Base-by-base conservation (phyloP, 164 flowering plant genomes). In the Tinospora cordifolia region DNA sequence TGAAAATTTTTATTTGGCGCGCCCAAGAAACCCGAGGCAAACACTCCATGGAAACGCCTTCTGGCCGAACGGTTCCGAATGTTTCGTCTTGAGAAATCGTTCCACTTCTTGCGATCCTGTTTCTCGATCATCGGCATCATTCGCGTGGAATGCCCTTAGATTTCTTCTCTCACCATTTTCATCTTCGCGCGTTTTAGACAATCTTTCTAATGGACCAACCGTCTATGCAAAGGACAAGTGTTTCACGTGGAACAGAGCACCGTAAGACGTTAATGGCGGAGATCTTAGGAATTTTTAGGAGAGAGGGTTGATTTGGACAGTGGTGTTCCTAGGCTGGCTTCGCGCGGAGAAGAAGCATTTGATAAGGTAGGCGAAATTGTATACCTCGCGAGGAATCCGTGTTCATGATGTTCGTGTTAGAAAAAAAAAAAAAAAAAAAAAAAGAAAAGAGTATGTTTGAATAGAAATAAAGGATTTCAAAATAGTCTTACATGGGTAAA, bases 321-420 rank as follows among this genome's bases (percentile, higher is more conserved):
- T 84, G 62, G 97, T 94, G 71, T 49, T 94, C 78, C 67, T 94
- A 67, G 99, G 99, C 8, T 94, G 98, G 99, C 83, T 95, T 4
- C 98, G 97, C 19, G 87, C 97, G 7, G 81, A 83, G 82, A 75
- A 66, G 65, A 92, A 87, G 80, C 94, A 95, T 62, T 76, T 95
- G 78, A 88, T 69, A 80, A 85, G 87, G 81, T n/a, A n/a, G n/a
- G n/a, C n/a, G n/a, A n/a, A n/a, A n/a, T n/a, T n/a, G n/a, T n/a
- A n/a, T n/a, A n/a, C n/a, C n/a, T n/a, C n/a, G n/a, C n/a, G n/a
- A n/a, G n/a, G n/a, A n/a, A n/a, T n/a, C n/a, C n/a, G n/a, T n/a
- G n/a, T n/a, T n/a, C n/a, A n/a, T n/a, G n/a, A n/a, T n/a, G n/a
- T n/a, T n/a, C n/a, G n/a, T n/a, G n/a, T n/a, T n/a, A n/a, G n/a